Conservation (phyloP, 2,329 filamentous ascomycete genomes). For the Bipolaris victoriae region DNA sequence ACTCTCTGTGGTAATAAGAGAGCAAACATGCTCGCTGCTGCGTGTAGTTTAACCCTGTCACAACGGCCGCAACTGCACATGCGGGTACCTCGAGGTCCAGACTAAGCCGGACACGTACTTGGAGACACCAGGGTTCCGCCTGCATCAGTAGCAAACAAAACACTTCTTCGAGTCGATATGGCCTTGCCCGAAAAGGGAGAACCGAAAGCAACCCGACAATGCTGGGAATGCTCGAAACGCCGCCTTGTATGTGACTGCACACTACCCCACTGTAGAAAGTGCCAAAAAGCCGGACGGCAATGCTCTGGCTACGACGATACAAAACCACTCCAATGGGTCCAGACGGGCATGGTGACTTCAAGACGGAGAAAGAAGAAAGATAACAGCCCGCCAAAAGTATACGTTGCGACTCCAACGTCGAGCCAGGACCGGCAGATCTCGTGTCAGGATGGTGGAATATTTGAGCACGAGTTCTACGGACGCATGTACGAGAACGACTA, state of each 20-base stretch:
- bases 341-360: slow-evolving; percentile 39
- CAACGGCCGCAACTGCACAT: background rate
- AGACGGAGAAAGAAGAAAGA: slow-evolving; percentile 27
- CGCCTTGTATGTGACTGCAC: slow-evolving; percentile 44
- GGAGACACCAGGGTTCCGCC: background rate
- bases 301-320: slow-evolving; percentile 43
- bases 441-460: background rate
- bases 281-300: slow-evolving; percentile 34
- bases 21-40: slow-evolving; percentile 11
- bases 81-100: background rate
- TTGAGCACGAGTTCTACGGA: background rate
- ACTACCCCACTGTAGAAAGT: slow-evolving; percentile 42
- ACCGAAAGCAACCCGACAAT: slow-evolving; percentile 36
- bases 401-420: slow-evolving; percentile 1
- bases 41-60: background rate
- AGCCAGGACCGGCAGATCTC: background rate
- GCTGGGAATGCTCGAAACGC: slow-evolving; percentile 43
- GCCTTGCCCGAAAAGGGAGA: slow-evolving; percentile 22
- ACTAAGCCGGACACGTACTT: background rate
- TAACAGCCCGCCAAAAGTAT: slow-evolving; percentile 13
- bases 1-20: slow-evolving; percentile 31
- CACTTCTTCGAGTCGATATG: slow-evolving; percentile 4
- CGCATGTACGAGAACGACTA: background rate
- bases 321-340: slow-evolving; percentile 44
- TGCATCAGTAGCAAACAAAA: background rate